Conservation (phyloP, 306 rosid genomes). For the Castanea crenata region DNA sequence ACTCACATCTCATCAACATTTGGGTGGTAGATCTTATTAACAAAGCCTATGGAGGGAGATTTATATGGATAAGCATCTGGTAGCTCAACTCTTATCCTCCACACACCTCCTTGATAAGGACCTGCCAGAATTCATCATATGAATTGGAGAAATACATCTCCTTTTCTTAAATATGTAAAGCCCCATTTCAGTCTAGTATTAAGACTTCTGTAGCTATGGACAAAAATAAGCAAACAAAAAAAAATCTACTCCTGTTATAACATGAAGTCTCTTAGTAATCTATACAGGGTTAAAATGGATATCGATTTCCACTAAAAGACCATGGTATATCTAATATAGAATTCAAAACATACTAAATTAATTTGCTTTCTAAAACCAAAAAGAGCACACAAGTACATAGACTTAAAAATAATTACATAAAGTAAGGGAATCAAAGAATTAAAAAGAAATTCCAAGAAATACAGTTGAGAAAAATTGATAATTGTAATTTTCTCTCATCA, state of each 20-base stretch:
- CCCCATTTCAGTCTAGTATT: slow-evolving; percentile 3
- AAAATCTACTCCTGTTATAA: slow-evolving; percentile 12
- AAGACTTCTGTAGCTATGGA: slow-evolving; percentile 20
- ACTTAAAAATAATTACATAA: slow-evolving; percentile 9
- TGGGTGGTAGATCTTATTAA: slow-evolving; percentile 60
- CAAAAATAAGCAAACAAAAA: slow-evolving; percentile 24
- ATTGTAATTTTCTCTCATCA: slow-evolving; percentile 12
- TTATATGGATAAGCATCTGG: slow-evolving; percentile 62
- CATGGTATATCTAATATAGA: slow-evolving; percentile 14
- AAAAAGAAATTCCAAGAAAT: slow-evolving; percentile 1
- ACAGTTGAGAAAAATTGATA: neutral
- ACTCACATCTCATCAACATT: slow-evolving; percentile 60
- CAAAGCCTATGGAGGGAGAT: slow-evolving; percentile 60
- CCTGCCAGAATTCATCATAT: slow-evolving; percentile 41
- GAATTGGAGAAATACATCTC: slow-evolving; percentile 19
- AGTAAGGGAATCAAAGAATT: slow-evolving; percentile 14
- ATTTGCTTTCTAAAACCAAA: slow-evolving; percentile 12
- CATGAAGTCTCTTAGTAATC: neutral
- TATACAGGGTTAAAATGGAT: neutral
- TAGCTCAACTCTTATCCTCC: slow-evolving; percentile 58
- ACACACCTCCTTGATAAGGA: slow-evolving; percentile 61
- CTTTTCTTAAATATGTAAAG: slow-evolving; percentile 1
- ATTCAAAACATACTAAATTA: slow-evolving; percentile 17
- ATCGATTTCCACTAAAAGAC: slow-evolving; percentile 21
- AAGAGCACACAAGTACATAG: slow-evolving; percentile 1